Evolutionary conservation across 164 flowering plant genomes (phyloP), one percentile per base, ranked within the genome.

Genomic region (Brasenia schreberi): DNA sequence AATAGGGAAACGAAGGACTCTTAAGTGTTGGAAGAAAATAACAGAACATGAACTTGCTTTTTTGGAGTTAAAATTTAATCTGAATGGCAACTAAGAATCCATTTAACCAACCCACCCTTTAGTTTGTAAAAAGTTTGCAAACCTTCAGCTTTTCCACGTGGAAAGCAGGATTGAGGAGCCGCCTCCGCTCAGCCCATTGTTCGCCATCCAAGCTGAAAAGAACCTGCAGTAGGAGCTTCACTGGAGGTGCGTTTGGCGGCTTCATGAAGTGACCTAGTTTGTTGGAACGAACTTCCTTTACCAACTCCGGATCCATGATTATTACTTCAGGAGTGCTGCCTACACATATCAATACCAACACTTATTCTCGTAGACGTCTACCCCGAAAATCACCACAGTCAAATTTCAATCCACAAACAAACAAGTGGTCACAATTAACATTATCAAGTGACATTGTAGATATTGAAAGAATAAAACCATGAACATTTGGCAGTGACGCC

Each of bases 111-210:
- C n/a, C n/a, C n/a, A 23, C 27, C 27, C 27, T 23, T 23, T 23
- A 23, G 27, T 23, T 23, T 0, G 27, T 23, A 23, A 23, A 23
- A 23, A 23, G 27, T 23, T 23, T 45, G 53, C 63, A 19, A 43
- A 73, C 79, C 79, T 77, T 77, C 39, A 77, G 45, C 61, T 77
- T 77, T 59, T 77, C 72, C 11, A 64, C 14, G 19, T 73, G 75
- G 63, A 77, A 77, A 6, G 77, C 79, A 3, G 74, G 79, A 19
- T 68, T 73, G 66, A 76, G 63, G 16, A 69, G 72, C 64, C 71
- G 66, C 62, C 77, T 73, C 42, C 66, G 79, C 45, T 53, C 73
- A 58, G 12, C 76, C 79, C 79, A 77, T 64, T 77, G 33, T 11
- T 74, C 77, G 5, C 75, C 75, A 2, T 74, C 72, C 11, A 18